Conservation (phyloP, 805 yeast genomes). For the Ogataea populi-albae region DNA sequence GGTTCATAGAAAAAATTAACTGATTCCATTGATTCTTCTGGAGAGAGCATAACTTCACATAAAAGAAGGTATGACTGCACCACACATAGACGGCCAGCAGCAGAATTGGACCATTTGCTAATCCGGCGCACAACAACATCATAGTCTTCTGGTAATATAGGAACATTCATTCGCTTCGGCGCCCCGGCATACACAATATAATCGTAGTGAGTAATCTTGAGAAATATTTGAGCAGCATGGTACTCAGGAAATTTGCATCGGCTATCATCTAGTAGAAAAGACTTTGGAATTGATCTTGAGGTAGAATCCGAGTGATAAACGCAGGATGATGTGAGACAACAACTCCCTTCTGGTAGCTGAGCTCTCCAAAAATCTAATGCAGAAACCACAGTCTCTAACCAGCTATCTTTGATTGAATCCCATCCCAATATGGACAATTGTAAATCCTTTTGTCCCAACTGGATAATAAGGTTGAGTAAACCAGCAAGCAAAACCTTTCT, state of each 20-base stretch:
- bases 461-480: slow-evolving; percentile 55
- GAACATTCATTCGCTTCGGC: slow-evolving; percentile 67
- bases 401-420: slow-evolving; percentile 35
- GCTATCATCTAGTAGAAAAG: slow-evolving; percentile 23
- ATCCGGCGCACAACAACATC: slow-evolving; percentile 45
- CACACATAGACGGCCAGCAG: slow-evolving; percentile 46
- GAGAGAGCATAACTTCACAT: slow-evolving; percentile 50
- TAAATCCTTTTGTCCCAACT: slow-evolving; percentile 54
- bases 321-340: slow-evolving; percentile 19
- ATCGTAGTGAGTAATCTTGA: slow-evolving; percentile 67
- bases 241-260: slow-evolving; percentile 60
- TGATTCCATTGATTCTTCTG: slow-evolving; percentile 25
- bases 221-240: slow-evolving; percentile 64
- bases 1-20: slow-evolving; percentile 34
- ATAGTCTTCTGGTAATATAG: slow-evolving; percentile 51
- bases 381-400: slow-evolving; percentile 63
- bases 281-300: slow-evolving; percentile 6
- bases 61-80: slow-evolving; percentile 56
- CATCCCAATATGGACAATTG: slow-evolving; percentile 42
- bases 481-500: slow-evolving; percentile 62
- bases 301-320: slow-evolving; percentile 11
- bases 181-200: slow-evolving; percentile 75
- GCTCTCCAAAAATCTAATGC: slow-evolving; percentile 65
- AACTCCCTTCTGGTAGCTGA: slow-evolving; percentile 29
- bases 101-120: slow-evolving; percentile 43